Evolutionary conservation across 177 flowering plant genomes (phyloP).

Genomic region (Vitis hybrid): DNA sequence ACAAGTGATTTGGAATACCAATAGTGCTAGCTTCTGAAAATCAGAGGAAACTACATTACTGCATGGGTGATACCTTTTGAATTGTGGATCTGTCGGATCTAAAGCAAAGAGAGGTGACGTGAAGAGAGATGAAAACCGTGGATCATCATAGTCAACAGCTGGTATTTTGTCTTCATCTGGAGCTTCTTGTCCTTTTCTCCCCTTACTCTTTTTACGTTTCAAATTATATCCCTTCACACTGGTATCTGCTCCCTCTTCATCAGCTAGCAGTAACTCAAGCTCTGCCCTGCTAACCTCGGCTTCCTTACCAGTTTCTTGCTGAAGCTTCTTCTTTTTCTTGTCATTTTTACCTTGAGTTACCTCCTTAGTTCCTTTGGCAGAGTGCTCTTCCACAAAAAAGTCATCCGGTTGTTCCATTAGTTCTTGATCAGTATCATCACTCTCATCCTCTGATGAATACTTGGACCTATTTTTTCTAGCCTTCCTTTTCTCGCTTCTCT

Average conservation of each 20-base stretch:
- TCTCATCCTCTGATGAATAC: slow-evolving; percentile 64
- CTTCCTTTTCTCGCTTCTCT: slow-evolving; percentile 70
- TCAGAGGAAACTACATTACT: neutral
- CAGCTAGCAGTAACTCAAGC: slow-evolving; percentile 84
- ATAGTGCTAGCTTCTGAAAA: too few species aligned
- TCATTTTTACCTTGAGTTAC: slow-evolving; percentile 19
- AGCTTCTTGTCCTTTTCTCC: slow-evolving; percentile 51
- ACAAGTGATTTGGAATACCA: too few species aligned
- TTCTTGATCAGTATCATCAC: slow-evolving; percentile 53
- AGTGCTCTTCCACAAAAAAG: slow-evolving; percentile 71
- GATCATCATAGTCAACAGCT: slow-evolving; percentile 48
- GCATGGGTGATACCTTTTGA: slow-evolving; percentile 56
- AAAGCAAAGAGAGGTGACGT: slow-evolving; percentile 61
- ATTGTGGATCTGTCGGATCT: slow-evolving; percentile 97
- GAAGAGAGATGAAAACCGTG: slow-evolving; percentile 65
- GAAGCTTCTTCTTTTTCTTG: slow-evolving; percentile 20
- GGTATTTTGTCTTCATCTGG: slow-evolving; percentile 68
- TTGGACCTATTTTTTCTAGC: slow-evolving; percentile 54
- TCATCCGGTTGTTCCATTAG: slow-evolving; percentile 56
- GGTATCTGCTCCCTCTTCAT: slow-evolving; percentile 53
- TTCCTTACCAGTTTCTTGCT: slow-evolving; percentile 33
- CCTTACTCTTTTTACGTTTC: slow-evolving; percentile 60
- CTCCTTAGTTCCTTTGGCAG: slow-evolving; percentile 26
- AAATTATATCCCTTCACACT: slow-evolving; percentile 73
- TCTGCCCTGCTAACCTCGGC: slow-evolving; percentile 76